phyloP scores from a whole-genome alignment of 2,329 filamentous ascomycete genomes.

The Pseudonectria foliicola region DNA sequence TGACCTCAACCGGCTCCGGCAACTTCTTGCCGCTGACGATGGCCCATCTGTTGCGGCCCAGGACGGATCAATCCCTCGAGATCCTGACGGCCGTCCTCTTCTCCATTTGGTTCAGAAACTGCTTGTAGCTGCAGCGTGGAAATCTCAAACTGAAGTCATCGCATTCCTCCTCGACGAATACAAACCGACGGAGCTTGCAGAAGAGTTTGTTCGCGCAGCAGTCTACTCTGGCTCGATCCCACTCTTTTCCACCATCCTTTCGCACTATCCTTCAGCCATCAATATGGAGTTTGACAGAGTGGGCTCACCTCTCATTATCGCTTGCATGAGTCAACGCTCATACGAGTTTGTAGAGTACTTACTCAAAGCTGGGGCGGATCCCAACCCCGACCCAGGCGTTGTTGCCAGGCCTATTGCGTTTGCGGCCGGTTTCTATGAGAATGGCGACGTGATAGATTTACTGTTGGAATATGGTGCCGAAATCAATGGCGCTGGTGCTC shows the following conservation, averaged over 20 bases:
- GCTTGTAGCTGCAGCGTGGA: slow-evolving; percentile 1
- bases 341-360: slow-evolving; percentile 5
- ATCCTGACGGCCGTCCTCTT: too few species aligned
- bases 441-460: too few species aligned
- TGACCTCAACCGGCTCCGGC: not conserved
- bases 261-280: slow-evolving; percentile 3
- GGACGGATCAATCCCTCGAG: not conserved
- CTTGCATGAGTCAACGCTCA: slow-evolving; percentile 5
- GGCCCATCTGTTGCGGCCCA: not conserved
- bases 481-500: too few species aligned
- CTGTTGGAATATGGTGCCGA: too few species aligned
- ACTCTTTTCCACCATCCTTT: slow-evolving; percentile 5
- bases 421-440: too few species aligned
- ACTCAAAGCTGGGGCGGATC: slow-evolving; percentile 9
- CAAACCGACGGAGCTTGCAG: slow-evolving; percentile 1
- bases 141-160: not conserved
- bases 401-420: too few species aligned
- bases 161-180: slow-evolving; percentile 4
- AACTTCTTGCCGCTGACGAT: not conserved
- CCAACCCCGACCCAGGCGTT: slow-evolving; percentile 1
- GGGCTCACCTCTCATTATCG: slow-evolving; percentile 8
- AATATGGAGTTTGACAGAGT: slow-evolving; percentile 7
- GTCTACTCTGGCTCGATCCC: slow-evolving; percentile 7
- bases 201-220: slow-evolving; percentile 4
- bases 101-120: slow-evolving; percentile 5